A percentile compares a stretch with the other conserved stretches of the same genome.
phyloP scores from a whole-genome alignment of 208 protist species.

The Leishmania martiniquensis region DNA sequence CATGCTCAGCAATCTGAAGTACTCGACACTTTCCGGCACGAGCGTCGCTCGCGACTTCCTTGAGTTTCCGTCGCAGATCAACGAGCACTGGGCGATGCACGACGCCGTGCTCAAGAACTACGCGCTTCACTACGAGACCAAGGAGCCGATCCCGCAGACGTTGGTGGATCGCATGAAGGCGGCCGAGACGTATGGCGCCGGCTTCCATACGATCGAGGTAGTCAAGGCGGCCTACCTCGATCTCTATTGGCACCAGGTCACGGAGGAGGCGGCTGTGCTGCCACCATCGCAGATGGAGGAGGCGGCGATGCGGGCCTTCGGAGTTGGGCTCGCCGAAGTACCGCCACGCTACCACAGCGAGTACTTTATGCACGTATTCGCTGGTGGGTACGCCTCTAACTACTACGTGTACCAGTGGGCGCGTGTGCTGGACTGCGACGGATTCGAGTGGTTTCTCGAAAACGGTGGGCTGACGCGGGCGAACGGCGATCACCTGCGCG shows the following conservation, averaged over 20 bases:
- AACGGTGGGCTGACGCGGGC: conserved; percentile 49
- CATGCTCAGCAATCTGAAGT: conserved; percentile 55
- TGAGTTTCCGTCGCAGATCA: conserved; percentile 84
- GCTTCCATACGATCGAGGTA: conserved; percentile 55
- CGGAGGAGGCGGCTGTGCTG: conserved; percentile 25
- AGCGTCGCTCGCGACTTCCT: conserved; percentile 75
- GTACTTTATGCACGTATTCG: conserved; percentile 69
- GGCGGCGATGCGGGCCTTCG: conserved; percentile 19
- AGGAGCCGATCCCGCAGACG: conserved; percentile 44
- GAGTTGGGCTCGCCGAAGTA: conserved; percentile 9
- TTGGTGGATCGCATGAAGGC: conserved; percentile 52
- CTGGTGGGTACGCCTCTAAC: conserved; percentile 61
- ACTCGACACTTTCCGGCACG: conserved; percentile 55
- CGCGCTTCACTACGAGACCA: conserved; percentile 59
- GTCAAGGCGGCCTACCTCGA: conserved; percentile 52
- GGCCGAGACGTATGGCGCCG: conserved; percentile 31
- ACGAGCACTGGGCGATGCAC: conserved; percentile 73
- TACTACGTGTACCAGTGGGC: conserved; percentile 84
- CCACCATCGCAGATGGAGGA: conserved; percentile 33
- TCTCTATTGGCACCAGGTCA: conserved; percentile 53
- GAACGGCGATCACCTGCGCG: conserved; percentile 65
- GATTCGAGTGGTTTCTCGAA: conserved; percentile 68
- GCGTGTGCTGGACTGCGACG: conserved; percentile 63
- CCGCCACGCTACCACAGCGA: conserved; percentile 53
- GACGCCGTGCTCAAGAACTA: conserved; percentile 49